phyloP scores from a whole-genome alignment of 306 rosid genomes.

The Benincasa hispida region DNA sequence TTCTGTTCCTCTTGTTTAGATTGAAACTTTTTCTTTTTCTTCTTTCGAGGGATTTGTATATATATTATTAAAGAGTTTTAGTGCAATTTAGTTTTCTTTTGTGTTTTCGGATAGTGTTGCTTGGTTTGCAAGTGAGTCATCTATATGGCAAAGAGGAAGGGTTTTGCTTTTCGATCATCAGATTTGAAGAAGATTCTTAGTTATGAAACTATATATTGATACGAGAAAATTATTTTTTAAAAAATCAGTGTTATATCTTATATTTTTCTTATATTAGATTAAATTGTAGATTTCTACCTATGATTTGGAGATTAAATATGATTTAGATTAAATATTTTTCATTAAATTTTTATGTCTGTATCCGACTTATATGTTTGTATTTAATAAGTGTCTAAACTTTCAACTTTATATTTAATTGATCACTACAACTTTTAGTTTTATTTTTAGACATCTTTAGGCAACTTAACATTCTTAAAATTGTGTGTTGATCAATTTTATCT shows the following conservation, averaged over 20 bases:
- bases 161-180: neutral
- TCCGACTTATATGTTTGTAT: too few species aligned
- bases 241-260: too few species aligned
- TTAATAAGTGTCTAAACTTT: too few species aligned
- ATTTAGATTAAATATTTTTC: too few species aligned
- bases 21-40: neutral
- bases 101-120: neutral
- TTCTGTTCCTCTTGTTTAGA: constrained; percentile 28
- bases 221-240: too few species aligned
- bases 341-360: too few species aligned
- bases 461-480: neutral
- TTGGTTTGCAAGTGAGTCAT: neutral
- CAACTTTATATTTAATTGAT: too few species aligned
- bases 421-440: too few species aligned
- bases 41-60: neutral
- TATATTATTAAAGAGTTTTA: neutral
- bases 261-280: too few species aligned
- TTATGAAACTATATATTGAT: neutral
- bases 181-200: neutral
- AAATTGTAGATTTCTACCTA: too few species aligned
- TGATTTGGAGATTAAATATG: too few species aligned
- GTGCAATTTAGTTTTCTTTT: neutral
- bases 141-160: neutral
- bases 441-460: too few species aligned
- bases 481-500: neutral